Percentiles rank a stretch among this genome's conserved stretches.
These are phyloP conservation scores for Hypericum perforatum DNA, from an alignment of 345 rosid species.

Conservation along the genomic window DNA sequence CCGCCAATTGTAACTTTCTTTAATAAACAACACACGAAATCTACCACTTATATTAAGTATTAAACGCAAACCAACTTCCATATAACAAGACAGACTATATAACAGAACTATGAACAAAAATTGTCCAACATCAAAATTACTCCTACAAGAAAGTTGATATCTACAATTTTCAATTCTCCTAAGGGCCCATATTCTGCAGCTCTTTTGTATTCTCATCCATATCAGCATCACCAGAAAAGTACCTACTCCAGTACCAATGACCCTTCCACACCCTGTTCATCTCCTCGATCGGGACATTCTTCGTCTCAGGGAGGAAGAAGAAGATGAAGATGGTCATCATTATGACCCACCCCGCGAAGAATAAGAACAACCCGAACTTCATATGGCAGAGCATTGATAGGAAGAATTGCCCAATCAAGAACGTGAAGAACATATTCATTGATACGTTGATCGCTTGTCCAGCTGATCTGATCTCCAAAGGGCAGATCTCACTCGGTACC, in stretches of 20 bases:
- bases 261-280: neutral
- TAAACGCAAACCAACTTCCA: no score
- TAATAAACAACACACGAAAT: no score
- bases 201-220: neutral
- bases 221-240: neutral
- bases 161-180: no score
- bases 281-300: constrained; percentile 5
- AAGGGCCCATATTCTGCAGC: neutral
- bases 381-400: neutral
- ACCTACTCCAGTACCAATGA: constrained; percentile 4
- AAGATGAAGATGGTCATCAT: constrained; percentile 2
- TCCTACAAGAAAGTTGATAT: no score
- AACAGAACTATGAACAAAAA: no score
- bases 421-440: constrained; percentile 5
- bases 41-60: no score
- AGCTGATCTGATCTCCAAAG: constrained; percentile 3
- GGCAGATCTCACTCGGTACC: constrained; percentile 5
- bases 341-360: constrained; percentile 1
- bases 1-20: no score
- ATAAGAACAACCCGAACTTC: constrained; percentile 3
- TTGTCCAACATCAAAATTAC: no score
- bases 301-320: constrained; percentile 7
- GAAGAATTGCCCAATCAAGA: constrained; percentile 5
- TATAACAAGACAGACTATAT: no score
- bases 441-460: constrained; percentile 4